Evolutionary conservation across 208 protist species (phyloP), one percentile per base, ranked within the genome.

Genomic region (Trypanosoma caninum): DNA sequence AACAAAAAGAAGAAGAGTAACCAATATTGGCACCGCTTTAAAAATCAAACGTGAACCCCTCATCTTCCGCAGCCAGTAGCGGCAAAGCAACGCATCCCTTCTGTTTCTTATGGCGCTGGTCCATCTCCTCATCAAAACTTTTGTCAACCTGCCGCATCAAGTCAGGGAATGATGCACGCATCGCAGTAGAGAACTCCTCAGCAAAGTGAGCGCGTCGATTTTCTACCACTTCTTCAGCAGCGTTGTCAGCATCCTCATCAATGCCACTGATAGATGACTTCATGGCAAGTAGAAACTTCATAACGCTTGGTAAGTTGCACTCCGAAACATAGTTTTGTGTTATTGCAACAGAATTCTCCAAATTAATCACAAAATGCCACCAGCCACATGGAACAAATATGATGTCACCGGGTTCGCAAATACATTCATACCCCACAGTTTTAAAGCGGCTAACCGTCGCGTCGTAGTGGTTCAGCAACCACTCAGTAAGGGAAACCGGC

Each of bases 291-390:
- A 96, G 67, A 56, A 96, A 96, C 69, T 91, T 86, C 51, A 93
- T 62, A 35, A 94, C 90, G 48, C 78, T 77, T 16, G 68, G 56
- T 31, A 96, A 52, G 59, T 91, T 93, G 59, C 69, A 70, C 44
- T 70, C 57, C 27, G 87, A 94, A 9, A 93, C 87, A 62, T 92
- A 96, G 73, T 96, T 96, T 54, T 96, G 90, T 38, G 90, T 96
- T 38, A 96, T 84, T 42, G 87, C 85, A 28, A 94, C 71, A 35
- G 85, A 87, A 62, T 89, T 74, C 55, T 92, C 87, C 8, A 94
- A 71, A 71, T 96, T 96, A 62, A 96, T 82, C 30, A 93, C 82
- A 59, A 68, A 87, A 72, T 96, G 90, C 90, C 90, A 96, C 90
- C 90, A 96, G 28, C 87, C 87, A 59, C 83, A 81, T 42, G 90